Evolutionary conservation across 1,284 basidiomycete species (phyloP), one percentile per base, ranked within the genome.

Genomic region (Microstroma glucosiphilum): DNA sequence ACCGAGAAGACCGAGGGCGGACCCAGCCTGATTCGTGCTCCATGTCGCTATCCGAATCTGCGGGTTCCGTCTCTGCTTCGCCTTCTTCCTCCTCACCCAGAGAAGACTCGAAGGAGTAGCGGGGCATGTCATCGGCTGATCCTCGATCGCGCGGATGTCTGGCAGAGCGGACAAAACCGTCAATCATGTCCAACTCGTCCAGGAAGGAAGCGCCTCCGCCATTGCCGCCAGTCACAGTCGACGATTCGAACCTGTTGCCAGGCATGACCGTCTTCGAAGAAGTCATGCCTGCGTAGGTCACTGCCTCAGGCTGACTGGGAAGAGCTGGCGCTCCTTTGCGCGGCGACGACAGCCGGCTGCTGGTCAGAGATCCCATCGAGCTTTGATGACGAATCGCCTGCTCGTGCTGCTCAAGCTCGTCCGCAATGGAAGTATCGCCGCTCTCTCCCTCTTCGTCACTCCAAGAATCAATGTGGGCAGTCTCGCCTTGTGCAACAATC

Each of bases 121-220:
- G 51, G 26, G 25, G 12, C 40, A 25, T 26, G 30, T 8, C 49
- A 9, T 26, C 21, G 17, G n/a, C 30, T 2, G 51, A 25, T 23
- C 12, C n/a, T 23, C 23, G 46, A 12, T n/a, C n/a, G 12, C 7
- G 46, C 46, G 21, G 11, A 17, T 49, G 3, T 26, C 51, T 21
- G 8, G 23, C 53, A 17, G 23, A 17, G 53, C 30, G 40, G 7
- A 25, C 25, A 21, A 65, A 65, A 3, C 62, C 62, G 26, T 67
- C 65, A 8, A 60, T 40, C 26, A 54, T 59, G 15, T 65, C 63
- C 9, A 67, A 21, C 23, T 65, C 63, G 37, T 67, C 65, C 6
- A 67, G 56, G 58, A 67, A 67, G 1, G 63, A 66, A 40, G 30
- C 51, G 51, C 21, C 19, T 6, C 51, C 51, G 15, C 21, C 21